Evolutionary conservation across 2,329 filamentous ascomycete genomes (phyloP), one percentile per base, ranked within the genome.

Genomic region (Colletotrichum shisoi): DNA sequence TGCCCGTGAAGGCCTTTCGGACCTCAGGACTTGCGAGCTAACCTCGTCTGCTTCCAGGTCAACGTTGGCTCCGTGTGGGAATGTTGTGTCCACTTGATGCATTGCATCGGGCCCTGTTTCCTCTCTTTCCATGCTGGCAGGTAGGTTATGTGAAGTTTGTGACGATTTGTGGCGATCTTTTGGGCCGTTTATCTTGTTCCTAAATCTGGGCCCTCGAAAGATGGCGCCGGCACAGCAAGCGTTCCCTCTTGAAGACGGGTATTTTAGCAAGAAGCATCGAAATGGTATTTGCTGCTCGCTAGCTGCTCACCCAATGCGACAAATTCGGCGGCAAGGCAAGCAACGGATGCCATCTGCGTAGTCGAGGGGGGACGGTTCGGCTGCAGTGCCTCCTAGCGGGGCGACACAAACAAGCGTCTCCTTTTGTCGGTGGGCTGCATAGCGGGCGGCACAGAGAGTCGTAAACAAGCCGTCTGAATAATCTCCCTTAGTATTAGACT

Each of bases 21-120:
- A 9, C 37, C 13, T 39, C 49, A n/a, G 11, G 31, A 21, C 34
- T 27, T 19, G 45, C 13, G 15, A 57, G 40, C 65, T 64, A 37
- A 67, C 67, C 59, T 70, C 59, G 49, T 70, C 69, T 37, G 69
- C 56, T 34, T 70, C 67, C 57, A 70, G n/a, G 15, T 58, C 42
- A 15, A 69, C 13, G 17, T 60, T 51, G 24, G 42, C 27, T 13
- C 59, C 46, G 2, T 56, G 54, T 3, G 61, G 62, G 19, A 62
- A 31, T 31, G 63, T 27, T 7, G 45, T 48, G 42, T 62, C 66
- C 37, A 44, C 54, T 40, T 61, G 58, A 27, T 62, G 62, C 40
- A 48, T 59, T 17, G 56, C 40, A 57, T 67, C 56, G n/a, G 56
- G 42, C 19, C 31, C 24, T 27, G 57, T 24, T 21, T 69, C 59